These are phyloP conservation scores for Wallacemonas sp. DNA, from an alignment of 208 protist genomes.

Conservation along the genomic window DNA sequence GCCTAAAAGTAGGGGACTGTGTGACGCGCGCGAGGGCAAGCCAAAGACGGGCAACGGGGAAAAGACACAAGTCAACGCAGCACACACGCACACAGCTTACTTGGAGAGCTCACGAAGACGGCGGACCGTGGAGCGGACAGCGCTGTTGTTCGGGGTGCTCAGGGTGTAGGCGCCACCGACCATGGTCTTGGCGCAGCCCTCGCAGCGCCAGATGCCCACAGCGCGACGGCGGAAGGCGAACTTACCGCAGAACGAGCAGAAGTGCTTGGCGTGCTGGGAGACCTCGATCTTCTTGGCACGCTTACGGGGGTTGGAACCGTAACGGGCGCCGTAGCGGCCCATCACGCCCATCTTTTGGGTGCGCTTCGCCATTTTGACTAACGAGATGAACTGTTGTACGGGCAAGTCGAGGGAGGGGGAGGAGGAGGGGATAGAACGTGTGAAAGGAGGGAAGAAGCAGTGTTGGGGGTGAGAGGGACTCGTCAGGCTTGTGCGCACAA, in stretches of 20 bases:
- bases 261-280: slow-evolving; percentile 98
- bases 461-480: no score
- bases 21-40: no score
- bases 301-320: slow-evolving; percentile 99
- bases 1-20: background rate
- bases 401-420: slow-evolving; percentile 18
- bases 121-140: slow-evolving; percentile 97
- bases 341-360: slow-evolving; percentile 99
- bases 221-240: slow-evolving; percentile 95
- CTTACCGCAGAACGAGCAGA: slow-evolving; percentile 99
- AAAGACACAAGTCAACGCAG: slow-evolving; percentile 7
- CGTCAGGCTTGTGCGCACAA: no score
- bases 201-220: slow-evolving; percentile 99
- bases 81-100: slow-evolving; percentile 7
- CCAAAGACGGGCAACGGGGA: background rate
- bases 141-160: slow-evolving; percentile 95
- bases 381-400: slow-evolving; percentile 9
- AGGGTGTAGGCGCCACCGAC: slow-evolving; percentile 98
- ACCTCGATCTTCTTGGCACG: slow-evolving; percentile 99
- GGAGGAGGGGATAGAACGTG: background rate
- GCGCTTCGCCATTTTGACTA: slow-evolving; percentile 93
- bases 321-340: slow-evolving; percentile 99
- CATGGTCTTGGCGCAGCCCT: slow-evolving; percentile 95
- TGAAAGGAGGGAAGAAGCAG: slow-evolving; percentile 5
- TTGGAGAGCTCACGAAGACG: slow-evolving; percentile 96